phyloP scores from a whole-genome alignment of 345 rosid genomes.

The Gossypium stocksii region DNA sequence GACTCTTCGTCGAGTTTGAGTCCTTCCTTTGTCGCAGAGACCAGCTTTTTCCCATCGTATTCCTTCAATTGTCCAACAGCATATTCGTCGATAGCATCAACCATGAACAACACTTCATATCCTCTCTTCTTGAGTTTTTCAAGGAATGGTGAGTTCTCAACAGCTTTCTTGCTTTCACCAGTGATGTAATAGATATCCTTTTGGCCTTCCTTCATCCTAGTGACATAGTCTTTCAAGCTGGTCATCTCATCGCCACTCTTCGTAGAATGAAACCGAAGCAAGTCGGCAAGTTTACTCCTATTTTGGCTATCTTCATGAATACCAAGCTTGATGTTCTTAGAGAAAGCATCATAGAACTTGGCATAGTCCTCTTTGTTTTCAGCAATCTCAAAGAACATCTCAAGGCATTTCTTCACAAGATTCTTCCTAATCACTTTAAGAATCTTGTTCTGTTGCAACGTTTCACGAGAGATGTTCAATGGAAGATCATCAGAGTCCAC shows the following conservation, averaged over 20 bases:
- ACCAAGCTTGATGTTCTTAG: slow-evolving; percentile 42
- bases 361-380: slow-evolving; percentile 42
- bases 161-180: slow-evolving; percentile 38
- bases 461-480: slow-evolving; percentile 40
- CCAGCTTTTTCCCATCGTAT: slow-evolving; percentile 15
- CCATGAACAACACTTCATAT: slow-evolving; percentile 18
- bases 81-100: slow-evolving; percentile 16
- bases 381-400: slow-evolving; percentile 41
- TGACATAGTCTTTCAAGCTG: slow-evolving; percentile 53
- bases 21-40: slow-evolving; percentile 29
- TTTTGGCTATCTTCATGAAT: slow-evolving; percentile 43
- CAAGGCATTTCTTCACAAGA: slow-evolving; percentile 42
- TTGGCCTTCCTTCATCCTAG: slow-evolving; percentile 65
- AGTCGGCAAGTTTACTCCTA: slow-evolving; percentile 29
- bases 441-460: slow-evolving; percentile 42
- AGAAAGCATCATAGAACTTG: slow-evolving; percentile 41
- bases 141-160: slow-evolving; percentile 18
- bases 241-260: slow-evolving; percentile 50
- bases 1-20: slow-evolving; percentile 35
- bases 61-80: slow-evolving; percentile 18
- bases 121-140: slow-evolving; percentile 14
- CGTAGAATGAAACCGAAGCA: slow-evolving; percentile 34
- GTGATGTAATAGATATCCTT: slow-evolving; percentile 58
- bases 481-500: slow-evolving; percentile 38
- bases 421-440: slow-evolving; percentile 43